These are phyloP conservation scores for Meyerozyma elateridarum DNA, from an alignment of 1,139 yeast species.

Conservation along the genomic window DNA sequence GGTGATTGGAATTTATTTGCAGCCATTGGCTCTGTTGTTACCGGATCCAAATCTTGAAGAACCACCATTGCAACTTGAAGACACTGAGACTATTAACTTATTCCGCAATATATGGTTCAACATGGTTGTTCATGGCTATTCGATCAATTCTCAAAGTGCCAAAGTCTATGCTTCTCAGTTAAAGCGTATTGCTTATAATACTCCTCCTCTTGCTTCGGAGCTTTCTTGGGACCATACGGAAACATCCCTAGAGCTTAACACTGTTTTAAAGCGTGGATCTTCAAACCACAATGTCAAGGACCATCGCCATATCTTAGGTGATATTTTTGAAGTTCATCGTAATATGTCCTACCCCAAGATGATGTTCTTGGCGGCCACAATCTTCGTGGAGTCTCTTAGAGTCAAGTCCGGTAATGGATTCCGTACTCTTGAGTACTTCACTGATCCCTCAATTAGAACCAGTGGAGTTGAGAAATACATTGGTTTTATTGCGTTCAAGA, in stretches of 20 bases:
- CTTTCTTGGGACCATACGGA: constrained; percentile 82
- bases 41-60: constrained; percentile 50
- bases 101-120: constrained; percentile 95
- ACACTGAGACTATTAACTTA: constrained; percentile 46
- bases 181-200: constrained; percentile 71
- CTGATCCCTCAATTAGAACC: constrained; percentile 76
- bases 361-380: constrained; percentile 83
- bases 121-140: constrained; percentile 86
- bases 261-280: constrained; percentile 86
- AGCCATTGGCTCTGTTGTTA: constrained; percentile 70
- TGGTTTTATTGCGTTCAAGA: constrained; percentile 58
- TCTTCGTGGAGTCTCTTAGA: constrained; percentile 73
- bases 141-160: constrained; percentile 54
- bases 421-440: constrained; percentile 65
- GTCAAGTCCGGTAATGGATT: constrained; percentile 81
- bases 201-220: constrained; percentile 93
- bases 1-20: constrained; percentile 63
- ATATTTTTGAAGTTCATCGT: constrained; percentile 46
- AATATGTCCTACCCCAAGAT: constrained; percentile 71
- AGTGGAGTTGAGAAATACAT: constrained; percentile 73
- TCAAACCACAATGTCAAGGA: constrained; percentile 76
- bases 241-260: constrained; percentile 85
- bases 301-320: constrained; percentile 59
- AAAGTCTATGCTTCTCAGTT: constrained; percentile 44
- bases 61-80: constrained; percentile 32